Conservation (phyloP, 306 rosid genomes). For the Acacia melanoxylon region DNA sequence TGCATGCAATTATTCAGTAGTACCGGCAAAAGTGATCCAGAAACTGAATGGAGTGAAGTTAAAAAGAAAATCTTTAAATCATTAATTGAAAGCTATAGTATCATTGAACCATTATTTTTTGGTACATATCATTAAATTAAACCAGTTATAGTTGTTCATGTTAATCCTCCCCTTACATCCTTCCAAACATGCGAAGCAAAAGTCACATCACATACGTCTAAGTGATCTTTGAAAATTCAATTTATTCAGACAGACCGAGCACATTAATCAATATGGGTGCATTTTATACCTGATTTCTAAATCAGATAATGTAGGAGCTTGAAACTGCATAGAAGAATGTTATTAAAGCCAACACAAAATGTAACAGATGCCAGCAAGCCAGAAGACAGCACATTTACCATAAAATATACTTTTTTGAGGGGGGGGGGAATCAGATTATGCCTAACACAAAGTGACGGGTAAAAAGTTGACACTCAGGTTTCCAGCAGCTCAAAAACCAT, state of each 20-base stretch:
- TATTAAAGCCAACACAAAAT: constrained; percentile 29
- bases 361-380: no score
- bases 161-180: not conserved
- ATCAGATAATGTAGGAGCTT: not conserved
- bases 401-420: no score
- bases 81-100: not conserved
- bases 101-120: no score
- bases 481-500: constrained; percentile 65
- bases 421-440: no score
- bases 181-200: not conserved
- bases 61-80: no score
- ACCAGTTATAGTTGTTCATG: not conserved
- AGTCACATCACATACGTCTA: not conserved
- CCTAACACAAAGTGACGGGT: no score
- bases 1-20: no score
- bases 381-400: no score
- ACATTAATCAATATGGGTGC: not conserved
- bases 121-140: not conserved
- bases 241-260: not conserved
- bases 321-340: constrained; percentile 24
- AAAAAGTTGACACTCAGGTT: not conserved
- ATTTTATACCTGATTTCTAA: not conserved
- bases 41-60: not conserved
- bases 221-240: not conserved
- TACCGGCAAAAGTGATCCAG: not conserved